Base-by-base conservation (phyloP, 1,139 yeast species). In the Geotrichum siamense region DNA sequence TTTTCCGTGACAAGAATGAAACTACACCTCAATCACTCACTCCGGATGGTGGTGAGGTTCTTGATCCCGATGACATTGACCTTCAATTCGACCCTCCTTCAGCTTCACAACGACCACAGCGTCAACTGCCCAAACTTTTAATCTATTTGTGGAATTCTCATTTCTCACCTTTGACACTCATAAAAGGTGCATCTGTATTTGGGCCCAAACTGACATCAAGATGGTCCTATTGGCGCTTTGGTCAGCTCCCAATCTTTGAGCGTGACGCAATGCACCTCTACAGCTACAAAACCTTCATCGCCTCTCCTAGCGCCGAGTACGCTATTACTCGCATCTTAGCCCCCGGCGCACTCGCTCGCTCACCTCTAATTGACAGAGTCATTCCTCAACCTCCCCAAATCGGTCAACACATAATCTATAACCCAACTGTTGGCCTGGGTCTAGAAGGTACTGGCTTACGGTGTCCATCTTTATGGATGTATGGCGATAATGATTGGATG, bases 401-500 rank as follows among this genome's bases (percentile, higher is more conserved):
- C n/a, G n/a, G n/a, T n/a, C n/a, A n/a, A n/a, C n/a, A n/a, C n/a
- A n/a, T n/a, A n/a, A n/a, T n/a, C n/a, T n/a, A n/a, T n/a, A n/a
- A n/a, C n/a, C n/a, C n/a, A n/a, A n/a, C n/a, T n/a, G n/a, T n/a
- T n/a, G n/a, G n/a, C n/a, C n/a, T n/a, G n/a, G n/a, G n/a, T n/a
- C n/a, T n/a, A n/a, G 10, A 23, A 23, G 26, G 10, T 23, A 10
- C 6, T 23, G 26, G 26, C 6, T 37, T 75, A 26, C 57, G 65
- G 29, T 69, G 70, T 22, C 74, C 75, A 26, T 68, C 75, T 15
- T 59, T 76, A 2, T 70, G 87, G 63, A 61, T 85, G 38, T 87
- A 86, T 59, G 96, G 96, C 0, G 79, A 82, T 51, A 76, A 71
- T 51, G 96, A 87, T 59, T 87, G 91, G 74, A 87, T 87, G 96